Evolutionary conservation across 164 flowering plant species (phyloP), one percentile per base, ranked within the genome.

Genomic region (Tetracentron sinense): DNA sequence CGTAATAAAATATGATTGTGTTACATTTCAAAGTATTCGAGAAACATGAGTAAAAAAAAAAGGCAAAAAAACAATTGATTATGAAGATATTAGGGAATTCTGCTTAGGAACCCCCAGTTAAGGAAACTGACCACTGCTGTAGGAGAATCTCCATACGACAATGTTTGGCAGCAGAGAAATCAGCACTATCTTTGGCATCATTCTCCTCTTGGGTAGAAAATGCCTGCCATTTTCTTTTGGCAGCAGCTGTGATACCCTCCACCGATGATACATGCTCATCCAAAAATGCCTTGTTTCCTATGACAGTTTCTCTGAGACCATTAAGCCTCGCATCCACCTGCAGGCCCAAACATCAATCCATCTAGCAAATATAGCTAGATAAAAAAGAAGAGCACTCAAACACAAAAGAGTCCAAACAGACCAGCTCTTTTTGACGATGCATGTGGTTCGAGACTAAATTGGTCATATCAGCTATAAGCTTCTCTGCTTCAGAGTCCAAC

Each of bases 171-270:
- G 97, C 96, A 73, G 92, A 80, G 30, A 81, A 85, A 70, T 83
- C 92, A 66, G 83, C 90, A 76, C 67, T 66, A 54, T 94, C 92
- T 50, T 78, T 83, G n/a, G 82, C 74, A 64, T 72, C 81, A 71
- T 65, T 78, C 52, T 84, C 96, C 15, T 87, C 84, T 64, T 89
- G 89, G 46, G 61, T 55, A 19, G 83, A 82, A 62, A 82, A 89
- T 44, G 77, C 81, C 58, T 86, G 82, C 97, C 99, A 94, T 63
- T 94, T 94, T 53, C 99, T 79, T 73, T 94, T 92, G 12, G 96
- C 90, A 70, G 85, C 90, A 38, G 78, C 69, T 23, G 92, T 76
- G 27, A 82, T 74, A 46, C 79, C 81, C 29, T 75, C 83, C 73
- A 94, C 59, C 2, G 81, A 70, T 6, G 89, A 83, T 63, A 84